Conservation (phyloP, 495 filamentous ascomycete species). For the Penicillium soppii region DNA sequence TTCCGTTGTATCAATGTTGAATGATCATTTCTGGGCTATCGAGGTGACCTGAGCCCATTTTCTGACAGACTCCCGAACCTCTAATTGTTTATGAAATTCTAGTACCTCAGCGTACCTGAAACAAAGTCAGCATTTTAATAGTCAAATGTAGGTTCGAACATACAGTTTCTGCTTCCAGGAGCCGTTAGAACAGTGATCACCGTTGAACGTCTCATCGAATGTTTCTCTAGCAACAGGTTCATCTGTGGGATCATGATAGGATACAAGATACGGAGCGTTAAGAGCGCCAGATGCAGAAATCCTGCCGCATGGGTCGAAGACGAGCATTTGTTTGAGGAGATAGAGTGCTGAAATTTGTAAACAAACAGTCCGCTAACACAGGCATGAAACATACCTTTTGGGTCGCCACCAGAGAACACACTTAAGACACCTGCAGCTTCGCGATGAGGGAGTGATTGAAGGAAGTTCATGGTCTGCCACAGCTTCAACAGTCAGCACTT, state of each 20-base stretch:
- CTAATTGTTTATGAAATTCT: not conserved
- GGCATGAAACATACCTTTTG: not conserved
- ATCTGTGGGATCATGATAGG: slow-evolving; percentile 89
- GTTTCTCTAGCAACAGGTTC: slow-evolving; percentile 67
- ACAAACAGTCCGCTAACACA: not conserved
- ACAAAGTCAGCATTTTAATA: not conserved
- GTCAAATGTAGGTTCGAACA: not conserved
- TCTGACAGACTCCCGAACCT: not conserved
- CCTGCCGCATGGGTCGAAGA: slow-evolving; percentile 84
- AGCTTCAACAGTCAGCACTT: not conserved
- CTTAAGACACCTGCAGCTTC: slow-evolving; percentile 1
- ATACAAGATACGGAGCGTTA: slow-evolving; percentile 78
- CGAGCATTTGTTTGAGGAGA: slow-evolving; percentile 84
- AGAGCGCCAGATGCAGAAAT: slow-evolving; percentile 75
- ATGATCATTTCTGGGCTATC: not conserved
- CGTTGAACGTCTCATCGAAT: slow-evolving; percentile 1
- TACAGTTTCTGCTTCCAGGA: slow-evolving; percentile 8
- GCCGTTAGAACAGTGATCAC: not conserved
- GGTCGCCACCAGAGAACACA: not conserved
- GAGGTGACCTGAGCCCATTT: not conserved
- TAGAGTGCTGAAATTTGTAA: slow-evolving; percentile 63
- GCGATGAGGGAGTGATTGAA: slow-evolving; percentile 2
- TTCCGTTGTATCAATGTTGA: no score
- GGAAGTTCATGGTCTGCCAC: slow-evolving; percentile 2
- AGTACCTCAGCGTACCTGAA: not conserved